Evolutionary conservation across 805 yeast species (phyloP).

Genomic region (Yarrowia deformans): DNA sequence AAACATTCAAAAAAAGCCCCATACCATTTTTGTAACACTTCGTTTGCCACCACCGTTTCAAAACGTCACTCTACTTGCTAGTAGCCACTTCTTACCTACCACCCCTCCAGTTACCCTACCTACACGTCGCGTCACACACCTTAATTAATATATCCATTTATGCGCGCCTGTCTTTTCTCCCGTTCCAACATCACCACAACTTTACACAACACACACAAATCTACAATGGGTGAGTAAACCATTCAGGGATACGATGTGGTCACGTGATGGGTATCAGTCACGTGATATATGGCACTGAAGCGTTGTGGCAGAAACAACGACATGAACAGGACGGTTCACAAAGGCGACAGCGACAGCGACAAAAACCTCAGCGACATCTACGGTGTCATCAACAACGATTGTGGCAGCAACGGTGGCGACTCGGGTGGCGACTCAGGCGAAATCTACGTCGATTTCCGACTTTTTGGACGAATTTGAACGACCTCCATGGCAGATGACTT

Average conservation of each 20-base stretch:
- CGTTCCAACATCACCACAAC: constrained; percentile 39
- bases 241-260: not conserved
- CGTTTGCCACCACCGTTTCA: too few relatives aligned
- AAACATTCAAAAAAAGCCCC: too few relatives aligned
- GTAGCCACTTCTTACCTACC: too few relatives aligned
- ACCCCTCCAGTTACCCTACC: constrained; percentile 15
- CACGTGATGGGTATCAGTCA: not conserved
- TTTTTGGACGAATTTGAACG: not conserved
- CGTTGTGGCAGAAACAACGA: not conserved
- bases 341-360: too few relatives aligned
- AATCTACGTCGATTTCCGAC: too few relatives aligned
- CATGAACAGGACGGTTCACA: too few relatives aligned
- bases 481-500: not conserved
- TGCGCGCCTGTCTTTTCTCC: constrained; percentile 21
- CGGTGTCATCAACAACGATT: too few relatives aligned
- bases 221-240: constrained; percentile 30
- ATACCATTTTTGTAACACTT: too few relatives aligned
- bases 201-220: not conserved
- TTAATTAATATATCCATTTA: constrained; percentile 6
- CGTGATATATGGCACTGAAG: not conserved
- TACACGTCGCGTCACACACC: constrained; percentile 36
- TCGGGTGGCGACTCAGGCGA: too few relatives aligned
- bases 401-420: too few relatives aligned
- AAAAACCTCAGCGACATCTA: too few relatives aligned
- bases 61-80: too few relatives aligned